Evolutionary conservation across 306 rosid species (phyloP), one percentile per base, ranked within the genome.

Genomic region (Erythrophleum fordii): DNA sequence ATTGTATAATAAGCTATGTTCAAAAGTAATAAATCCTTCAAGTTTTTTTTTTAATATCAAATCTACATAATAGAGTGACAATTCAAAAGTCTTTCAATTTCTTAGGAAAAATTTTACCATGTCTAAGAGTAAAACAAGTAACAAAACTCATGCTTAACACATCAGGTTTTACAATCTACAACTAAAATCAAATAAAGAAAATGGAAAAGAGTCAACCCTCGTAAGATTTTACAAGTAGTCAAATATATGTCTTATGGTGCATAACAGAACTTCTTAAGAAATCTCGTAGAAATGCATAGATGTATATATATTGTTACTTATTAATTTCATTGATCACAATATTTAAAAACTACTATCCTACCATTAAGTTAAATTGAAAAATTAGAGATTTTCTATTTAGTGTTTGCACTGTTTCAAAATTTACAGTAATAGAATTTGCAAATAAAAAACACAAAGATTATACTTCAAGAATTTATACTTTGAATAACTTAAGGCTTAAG

Each of bases 121-220:
- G n/a, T n/a, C n/a, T n/a, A n/a, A n/a, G n/a, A n/a, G n/a, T n/a
- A n/a, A n/a, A n/a, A n/a, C n/a, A n/a, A n/a, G n/a, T n/a, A n/a
- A n/a, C n/a, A n/a, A n/a, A n/a, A n/a, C n/a, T n/a, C n/a, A n/a
- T n/a, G n/a, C n/a, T n/a, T n/a, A n/a, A n/a, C n/a, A n/a, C n/a
- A n/a, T n/a, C 71, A 76, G 71, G 69, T 85, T 85, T 90, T 53
- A 86, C 48, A 76, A 81, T 88, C 90, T 84, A 83, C 59, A 86
- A 79, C 75, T 65, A 44, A 44, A 70, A 69, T 58, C 25, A 78
- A 67, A 48, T 42, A 25, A 8, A 35, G 46, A 65, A 46, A 39
- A 69, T n/a, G 35, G n/a, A n/a, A 75, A 22, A 76, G 72, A 69
- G 26, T 42, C 8, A 6, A 9, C 12, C 41, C 23, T 37, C 42